These are phyloP conservation scores for Dendrobium officinale DNA, from an alignment of 106 monocot genomes.

Conservation along the genomic window DNA sequence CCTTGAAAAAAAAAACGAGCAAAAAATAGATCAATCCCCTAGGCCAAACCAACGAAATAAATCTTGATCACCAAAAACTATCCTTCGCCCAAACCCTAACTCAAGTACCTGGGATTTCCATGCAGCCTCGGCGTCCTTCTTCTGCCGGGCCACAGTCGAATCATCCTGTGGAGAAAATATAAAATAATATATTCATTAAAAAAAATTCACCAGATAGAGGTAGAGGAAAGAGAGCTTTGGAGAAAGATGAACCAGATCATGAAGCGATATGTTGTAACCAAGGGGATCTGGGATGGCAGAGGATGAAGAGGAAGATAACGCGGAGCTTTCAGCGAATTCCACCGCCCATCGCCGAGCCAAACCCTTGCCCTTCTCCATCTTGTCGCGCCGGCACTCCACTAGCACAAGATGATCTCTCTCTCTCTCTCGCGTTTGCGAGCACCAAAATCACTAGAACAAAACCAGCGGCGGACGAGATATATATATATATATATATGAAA, in stretches of 20 bases:
- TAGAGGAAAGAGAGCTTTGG: background rate
- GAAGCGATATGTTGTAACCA: conserved; percentile 63
- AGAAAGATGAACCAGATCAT: conserved; percentile 37
- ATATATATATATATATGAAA: too few species aligned
- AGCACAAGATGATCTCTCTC: background rate
- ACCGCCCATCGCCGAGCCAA: conserved; percentile 88
- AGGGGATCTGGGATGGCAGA: conserved; percentile 64
- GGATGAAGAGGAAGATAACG: conserved; percentile 30
- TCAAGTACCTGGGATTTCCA: conserved; percentile 81
- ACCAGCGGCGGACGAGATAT: too few species aligned
- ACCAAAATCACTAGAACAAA: too few species aligned
- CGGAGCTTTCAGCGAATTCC: conserved; percentile 45
- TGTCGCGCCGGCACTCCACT: background rate
- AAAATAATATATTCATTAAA: background rate
- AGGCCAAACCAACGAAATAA: background rate
- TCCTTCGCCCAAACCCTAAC: background rate
- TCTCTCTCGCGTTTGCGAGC: too few species aligned
- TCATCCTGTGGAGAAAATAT: conserved; percentile 44
- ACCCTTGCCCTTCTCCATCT: conserved; percentile 88
- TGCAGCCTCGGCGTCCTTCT: conserved; percentile 83
- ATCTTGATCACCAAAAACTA: background rate
- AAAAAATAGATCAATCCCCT: background rate
- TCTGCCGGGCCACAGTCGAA: conserved; percentile 49
- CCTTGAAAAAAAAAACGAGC: background rate
- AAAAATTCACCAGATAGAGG: background rate